These are phyloP conservation scores for Wickerhamomyces alni DNA, from an alignment of 805 yeast genomes.

Conservation along the genomic window DNA sequence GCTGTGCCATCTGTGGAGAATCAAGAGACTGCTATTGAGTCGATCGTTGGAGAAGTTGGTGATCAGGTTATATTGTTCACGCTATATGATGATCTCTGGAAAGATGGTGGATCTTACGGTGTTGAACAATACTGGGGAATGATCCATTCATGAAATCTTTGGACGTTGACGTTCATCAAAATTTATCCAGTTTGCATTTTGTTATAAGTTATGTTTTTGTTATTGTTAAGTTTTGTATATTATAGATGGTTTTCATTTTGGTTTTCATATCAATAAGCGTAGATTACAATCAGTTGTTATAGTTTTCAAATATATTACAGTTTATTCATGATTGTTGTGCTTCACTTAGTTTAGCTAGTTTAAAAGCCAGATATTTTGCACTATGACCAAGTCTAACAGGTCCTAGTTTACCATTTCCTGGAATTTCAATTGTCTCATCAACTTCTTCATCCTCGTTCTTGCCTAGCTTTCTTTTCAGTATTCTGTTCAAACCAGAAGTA, in stretches of 20 bases:
- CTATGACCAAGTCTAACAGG: constrained; percentile 56
- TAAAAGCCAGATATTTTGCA: constrained; percentile 66
- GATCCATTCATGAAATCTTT: constrained; percentile 4
- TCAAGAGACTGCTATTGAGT: constrained; percentile 46
- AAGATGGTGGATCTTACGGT: constrained; percentile 45
- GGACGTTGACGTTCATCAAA: background rate
- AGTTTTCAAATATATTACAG: no score
- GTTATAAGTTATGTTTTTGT: background rate
- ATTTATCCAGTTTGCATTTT: background rate
- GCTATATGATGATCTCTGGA: constrained; percentile 61
- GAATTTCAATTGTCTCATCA: constrained; percentile 14
- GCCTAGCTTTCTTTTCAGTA: constrained; percentile 17
- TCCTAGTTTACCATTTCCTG: constrained; percentile 23
- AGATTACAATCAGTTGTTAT: no score
- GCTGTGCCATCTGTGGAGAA: constrained; percentile 51
- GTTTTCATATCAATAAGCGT: no score
- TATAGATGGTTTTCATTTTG: no score
- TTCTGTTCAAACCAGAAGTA: constrained; percentile 10
- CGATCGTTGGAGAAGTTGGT: constrained; percentile 41
- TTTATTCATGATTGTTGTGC: background rate
- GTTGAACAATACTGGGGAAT: constrained; percentile 54
- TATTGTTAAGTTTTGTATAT: background rate
- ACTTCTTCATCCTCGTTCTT: constrained; percentile 20
- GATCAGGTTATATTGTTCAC: constrained; percentile 52
- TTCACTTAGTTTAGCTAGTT: constrained; percentile 18